A percentile compares a stretch with the other conserved stretches of the same genome.
phyloP scores from a whole-genome alignment of 2,329 filamentous ascomycete species.

The Venturiaceae sp. region DNA sequence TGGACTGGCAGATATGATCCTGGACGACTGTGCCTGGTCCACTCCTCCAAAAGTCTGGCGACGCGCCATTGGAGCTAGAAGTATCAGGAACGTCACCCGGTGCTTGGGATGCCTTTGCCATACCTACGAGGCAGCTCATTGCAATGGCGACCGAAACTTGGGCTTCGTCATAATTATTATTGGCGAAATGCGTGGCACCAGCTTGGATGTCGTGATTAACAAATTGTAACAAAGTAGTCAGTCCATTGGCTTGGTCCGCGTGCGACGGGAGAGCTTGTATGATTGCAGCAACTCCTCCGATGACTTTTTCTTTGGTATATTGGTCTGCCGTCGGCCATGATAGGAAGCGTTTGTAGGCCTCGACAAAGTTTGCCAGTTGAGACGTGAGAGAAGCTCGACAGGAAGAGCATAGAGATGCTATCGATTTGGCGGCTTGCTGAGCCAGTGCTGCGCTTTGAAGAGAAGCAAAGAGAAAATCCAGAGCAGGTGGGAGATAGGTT shows the following conservation, averaged over 20 bases:
- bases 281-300: slow-evolving; percentile 65
- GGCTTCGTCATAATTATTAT: slow-evolving; percentile 18
- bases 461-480: slow-evolving; percentile 66
- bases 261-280: slow-evolving; percentile 57
- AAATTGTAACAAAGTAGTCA: slow-evolving; percentile 50
- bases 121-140: slow-evolving; percentile 57
- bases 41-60: not conserved
- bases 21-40: not conserved
- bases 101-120: slow-evolving; percentile 64
- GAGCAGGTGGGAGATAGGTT: slow-evolving; percentile 55
- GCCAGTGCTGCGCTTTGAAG: slow-evolving; percentile 54
- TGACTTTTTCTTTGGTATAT: slow-evolving; percentile 61
- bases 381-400: slow-evolving; percentile 60
- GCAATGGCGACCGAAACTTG: slow-evolving; percentile 40
- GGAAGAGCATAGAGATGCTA: slow-evolving; percentile 63
- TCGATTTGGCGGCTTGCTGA: slow-evolving; percentile 63
- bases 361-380: slow-evolving; percentile 59
- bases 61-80: slow-evolving; percentile 34
- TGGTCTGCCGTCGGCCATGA: slow-evolving; percentile 52
- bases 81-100: slow-evolving; percentile 58
- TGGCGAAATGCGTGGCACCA: slow-evolving; percentile 17
- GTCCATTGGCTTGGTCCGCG: slow-evolving; percentile 40
- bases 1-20: not conserved
- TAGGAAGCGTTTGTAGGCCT: slow-evolving; percentile 60
- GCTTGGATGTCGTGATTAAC: slow-evolving; percentile 52